phyloP scores from a whole-genome alignment of 1,284 basidiomycete genomes.

The Coniferiporia weirii region DNA sequence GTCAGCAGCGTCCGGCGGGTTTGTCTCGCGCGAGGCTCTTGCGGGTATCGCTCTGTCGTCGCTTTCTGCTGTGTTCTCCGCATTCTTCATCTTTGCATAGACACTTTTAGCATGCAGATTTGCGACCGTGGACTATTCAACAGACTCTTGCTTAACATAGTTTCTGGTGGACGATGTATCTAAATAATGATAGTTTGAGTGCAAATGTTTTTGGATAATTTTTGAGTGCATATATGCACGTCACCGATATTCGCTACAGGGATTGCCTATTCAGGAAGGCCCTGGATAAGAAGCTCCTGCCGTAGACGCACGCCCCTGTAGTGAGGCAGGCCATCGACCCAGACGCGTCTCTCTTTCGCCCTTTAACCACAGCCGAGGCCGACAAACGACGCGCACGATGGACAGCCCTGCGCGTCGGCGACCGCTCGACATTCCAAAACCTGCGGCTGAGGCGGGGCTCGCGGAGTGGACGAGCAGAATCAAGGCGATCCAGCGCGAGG shows the following conservation, averaged over 20 bases:
- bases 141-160: too few relatives aligned
- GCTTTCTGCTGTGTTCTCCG: constrained; percentile 12
- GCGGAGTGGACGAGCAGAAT: constrained; percentile 77
- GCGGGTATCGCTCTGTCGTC: constrained; percentile 10
- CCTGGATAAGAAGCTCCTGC: too few relatives aligned
- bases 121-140: too few relatives aligned
- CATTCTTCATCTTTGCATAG: constrained; percentile 13
- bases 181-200: too few relatives aligned
- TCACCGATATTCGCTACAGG: not conserved
- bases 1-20: constrained; percentile 22
- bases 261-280: not conserved
- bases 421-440: constrained; percentile 38
- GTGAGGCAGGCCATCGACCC: not conserved
- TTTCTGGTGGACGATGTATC: too few relatives aligned
- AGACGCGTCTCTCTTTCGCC: not conserved
- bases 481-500: constrained; percentile 70
- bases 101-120: too few relatives aligned
- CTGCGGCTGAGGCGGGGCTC: constrained; percentile 57
- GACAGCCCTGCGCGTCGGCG: constrained; percentile 32
- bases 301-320: not conserved
- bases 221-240: not conserved
- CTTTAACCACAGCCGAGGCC: not conserved
- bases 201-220: not conserved
- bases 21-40: constrained; percentile 19
- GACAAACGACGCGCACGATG: constrained; percentile 3